Evolutionary conservation across 345 rosid species (phyloP), one percentile per base, ranked within the genome.

Genomic region (Passiflora organensis): DNA sequence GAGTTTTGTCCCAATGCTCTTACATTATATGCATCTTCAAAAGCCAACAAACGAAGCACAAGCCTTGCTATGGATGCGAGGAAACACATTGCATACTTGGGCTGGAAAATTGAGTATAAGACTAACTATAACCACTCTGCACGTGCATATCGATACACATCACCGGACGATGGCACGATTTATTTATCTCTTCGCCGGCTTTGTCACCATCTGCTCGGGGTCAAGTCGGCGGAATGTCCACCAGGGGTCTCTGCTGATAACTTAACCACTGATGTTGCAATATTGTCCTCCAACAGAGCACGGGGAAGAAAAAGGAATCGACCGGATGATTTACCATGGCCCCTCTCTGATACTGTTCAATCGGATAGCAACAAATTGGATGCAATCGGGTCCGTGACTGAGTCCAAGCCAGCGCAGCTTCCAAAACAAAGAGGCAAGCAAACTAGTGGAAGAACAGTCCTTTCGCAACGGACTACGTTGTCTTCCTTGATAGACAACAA

Each of bases 401-500:
- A n/a, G n/a, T n/a, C n/a, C n/a, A n/a, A n/a, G n/a, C n/a, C n/a
- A n/a, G n/a, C n/a, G 43, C 15, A 41, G n/a, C 3, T 41, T 41
- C 13, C 9, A 41, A 41, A 4, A 13, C 5, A 41, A 5, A 41
- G n/a, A 12, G 13, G 14, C 4, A 4, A 6, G 43, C 43, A 41
- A 41, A 12, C 4, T 4, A 41, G 14, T 8, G n/a, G 43, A 41
- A 1, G n/a, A 0, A 2, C 43, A 13, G 43, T 41, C n/a, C n/a
- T 1, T 41, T 41, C 13, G 1, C 78, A 70, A 17, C 32, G 32
- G 21, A 70, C 55, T 1, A 14, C 63, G 22, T 60, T 83, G n/a
- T 70, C 79, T 16, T 67, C 67, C 72, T 53, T 78, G 66, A 75
- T 81, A 6, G 80, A 78, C 32, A 74, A 70, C 45, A 63, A 66